Evolutionary conservation across 768 basidiomycete genomes (phyloP).

Genomic region (Termitomyces sp.): DNA sequence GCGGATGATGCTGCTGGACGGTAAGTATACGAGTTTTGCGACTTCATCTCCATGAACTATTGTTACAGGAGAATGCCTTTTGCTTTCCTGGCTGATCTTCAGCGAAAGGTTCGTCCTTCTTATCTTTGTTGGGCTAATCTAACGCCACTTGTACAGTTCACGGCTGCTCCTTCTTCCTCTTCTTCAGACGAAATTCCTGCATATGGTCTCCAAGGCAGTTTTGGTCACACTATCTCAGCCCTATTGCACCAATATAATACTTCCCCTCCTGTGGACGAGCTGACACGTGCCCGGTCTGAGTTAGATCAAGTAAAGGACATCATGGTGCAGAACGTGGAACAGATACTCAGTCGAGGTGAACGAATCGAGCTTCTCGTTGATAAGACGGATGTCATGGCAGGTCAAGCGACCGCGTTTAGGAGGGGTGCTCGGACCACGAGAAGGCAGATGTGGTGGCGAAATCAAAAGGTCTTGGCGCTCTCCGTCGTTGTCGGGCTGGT

Average conservation of each 20-base stretch:
- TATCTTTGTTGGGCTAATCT: not conserved
- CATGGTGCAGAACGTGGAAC: conserved; percentile 98
- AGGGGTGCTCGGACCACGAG: conserved; percentile 81
- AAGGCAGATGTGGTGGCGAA: conserved; percentile 89
- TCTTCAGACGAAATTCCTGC: conserved; percentile 50
- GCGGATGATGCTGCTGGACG: conserved; percentile 90
- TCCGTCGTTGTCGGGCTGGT: conserved; percentile 69
- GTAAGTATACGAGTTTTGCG: conserved; percentile 33
- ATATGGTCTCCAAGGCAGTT: conserved; percentile 66
- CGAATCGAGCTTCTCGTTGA: conserved; percentile 93
- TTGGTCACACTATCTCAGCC: conserved; percentile 63
- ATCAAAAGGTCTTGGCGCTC: conserved; percentile 63
- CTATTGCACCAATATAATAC: conserved; percentile 90
- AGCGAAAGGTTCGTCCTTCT: conserved; percentile 53
- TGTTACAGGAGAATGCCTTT: conserved; percentile 80
- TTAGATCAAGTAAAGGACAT: conserved; percentile 90
- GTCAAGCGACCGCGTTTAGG: conserved; percentile 90
- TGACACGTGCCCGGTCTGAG: conserved; percentile 85
- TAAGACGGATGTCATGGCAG: conserved; percentile 94
- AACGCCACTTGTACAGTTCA: conserved; percentile 39
- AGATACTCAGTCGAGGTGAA: conserved; percentile 91
- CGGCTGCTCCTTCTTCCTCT: conserved; percentile 58
- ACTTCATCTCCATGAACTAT: not conserved
- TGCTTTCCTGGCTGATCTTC: conserved; percentile 84
- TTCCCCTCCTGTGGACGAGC: conserved; percentile 80